Percentiles rank a stretch among this genome's conserved stretches.
These are phyloP conservation scores for Tetraselmis striata DNA, from an alignment of 139 green algal genomes.

Conservation along the genomic window DNA sequence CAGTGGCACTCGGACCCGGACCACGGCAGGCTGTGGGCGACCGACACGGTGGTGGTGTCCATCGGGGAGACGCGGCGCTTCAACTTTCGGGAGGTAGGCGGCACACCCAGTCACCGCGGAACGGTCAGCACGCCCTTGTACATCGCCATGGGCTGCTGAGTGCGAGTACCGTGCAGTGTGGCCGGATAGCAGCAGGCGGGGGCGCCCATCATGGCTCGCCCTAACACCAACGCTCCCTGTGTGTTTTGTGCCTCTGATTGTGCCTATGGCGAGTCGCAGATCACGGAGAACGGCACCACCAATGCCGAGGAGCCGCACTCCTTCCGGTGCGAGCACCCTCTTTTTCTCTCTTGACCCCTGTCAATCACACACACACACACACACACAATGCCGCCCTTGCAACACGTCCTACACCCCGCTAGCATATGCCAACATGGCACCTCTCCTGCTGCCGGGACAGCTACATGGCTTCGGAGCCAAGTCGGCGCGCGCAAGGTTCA, in stretches of 20 bases:
- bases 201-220: no score
- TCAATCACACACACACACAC: neutral
- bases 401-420: no score
- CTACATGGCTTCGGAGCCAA: neutral
- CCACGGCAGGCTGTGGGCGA: constrained; percentile 7
- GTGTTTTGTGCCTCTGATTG: no score
- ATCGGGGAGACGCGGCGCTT: constrained; percentile 23
- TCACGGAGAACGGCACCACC: neutral
- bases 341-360: neutral
- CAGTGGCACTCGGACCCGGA: constrained; percentile 17
- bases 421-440: no score
- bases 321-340: neutral
- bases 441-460: neutral
- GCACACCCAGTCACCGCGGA: neutral
- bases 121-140: no score
- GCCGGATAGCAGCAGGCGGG: no score
- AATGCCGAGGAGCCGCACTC: neutral
- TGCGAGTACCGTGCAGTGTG: no score
- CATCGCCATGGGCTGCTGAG: no score
- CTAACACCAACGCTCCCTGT: no score
- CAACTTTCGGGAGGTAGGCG: constrained; percentile 7
- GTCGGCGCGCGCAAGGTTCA: neutral
- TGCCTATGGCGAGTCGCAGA: no score
- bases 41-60: constrained; percentile 7
- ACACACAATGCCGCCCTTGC: no score